phyloP scores from a whole-genome alignment of 208 protist species.

The Acanthamoeba lenticulata region DNA sequence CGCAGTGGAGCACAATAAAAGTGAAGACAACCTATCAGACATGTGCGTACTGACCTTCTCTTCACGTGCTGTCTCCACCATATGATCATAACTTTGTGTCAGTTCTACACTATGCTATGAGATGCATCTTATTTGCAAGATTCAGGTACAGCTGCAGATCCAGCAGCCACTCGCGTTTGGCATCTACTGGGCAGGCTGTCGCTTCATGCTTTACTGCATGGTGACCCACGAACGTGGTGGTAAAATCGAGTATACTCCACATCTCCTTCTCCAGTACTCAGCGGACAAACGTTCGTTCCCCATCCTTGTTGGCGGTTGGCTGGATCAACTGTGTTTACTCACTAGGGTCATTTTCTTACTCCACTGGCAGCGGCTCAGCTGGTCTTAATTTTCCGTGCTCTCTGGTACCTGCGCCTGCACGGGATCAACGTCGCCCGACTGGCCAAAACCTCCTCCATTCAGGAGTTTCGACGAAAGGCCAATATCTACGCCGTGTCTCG shows the following conservation, averaged over 20 bases:
- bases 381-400: neutral
- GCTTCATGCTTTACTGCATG: neutral
- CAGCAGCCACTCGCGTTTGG: neutral
- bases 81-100: neutral
- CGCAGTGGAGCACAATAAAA: neutral
- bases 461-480: neutral
- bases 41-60: neutral
- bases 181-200: neutral
- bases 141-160: neutral
- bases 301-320: neutral
- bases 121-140: neutral
- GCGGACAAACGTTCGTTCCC: neutral
- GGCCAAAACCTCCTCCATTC: neutral
- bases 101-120: neutral
- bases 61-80: neutral
- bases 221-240: too few species aligned
- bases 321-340: neutral
- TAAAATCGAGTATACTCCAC: neutral
- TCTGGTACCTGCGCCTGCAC: neutral
- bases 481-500: neutral
- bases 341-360: neutral
- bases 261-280: neutral
- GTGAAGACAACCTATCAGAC: neutral
- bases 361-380: neutral
- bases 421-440: neutral